phyloP scores from a whole-genome alignment of 129 eudicot genomes.

The Kitagawia praeruptora region DNA sequence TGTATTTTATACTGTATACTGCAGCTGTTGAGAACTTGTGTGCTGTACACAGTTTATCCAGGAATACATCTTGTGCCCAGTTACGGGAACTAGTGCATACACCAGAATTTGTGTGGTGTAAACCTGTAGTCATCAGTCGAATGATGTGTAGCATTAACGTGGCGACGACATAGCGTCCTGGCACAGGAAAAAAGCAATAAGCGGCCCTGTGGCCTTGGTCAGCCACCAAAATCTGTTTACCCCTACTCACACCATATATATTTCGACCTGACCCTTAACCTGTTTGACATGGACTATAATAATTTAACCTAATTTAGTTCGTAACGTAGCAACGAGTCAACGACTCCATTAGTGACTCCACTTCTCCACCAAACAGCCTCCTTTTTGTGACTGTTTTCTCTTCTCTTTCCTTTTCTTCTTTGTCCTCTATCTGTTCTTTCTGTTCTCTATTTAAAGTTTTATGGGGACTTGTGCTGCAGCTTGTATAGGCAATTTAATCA shows the following conservation, averaged over 20 bases:
- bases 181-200: too few species aligned
- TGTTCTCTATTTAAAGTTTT: too few species aligned
- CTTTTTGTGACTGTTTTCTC: too few species aligned
- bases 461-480: too few species aligned
- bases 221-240: not conserved
- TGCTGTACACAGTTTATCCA: not conserved
- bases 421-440: too few species aligned
- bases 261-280: not conserved
- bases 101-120: not conserved
- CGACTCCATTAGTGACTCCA: not conserved
- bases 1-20: too few species aligned
- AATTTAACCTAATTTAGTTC: not conserved
- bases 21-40: not conserved
- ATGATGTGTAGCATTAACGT: not conserved
- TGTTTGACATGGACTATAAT: not conserved
- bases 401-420: too few species aligned
- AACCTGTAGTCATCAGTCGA: not conserved
- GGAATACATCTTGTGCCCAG: not conserved
- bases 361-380: not conserved
- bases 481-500: too few species aligned
- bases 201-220: not conserved
- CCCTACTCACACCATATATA: not conserved
- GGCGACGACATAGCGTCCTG: too few species aligned
- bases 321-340: too few species aligned
- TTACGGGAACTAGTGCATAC: not conserved